phyloP scores from a whole-genome alignment of 129 eudicot genomes.

The Arctium minus region DNA sequence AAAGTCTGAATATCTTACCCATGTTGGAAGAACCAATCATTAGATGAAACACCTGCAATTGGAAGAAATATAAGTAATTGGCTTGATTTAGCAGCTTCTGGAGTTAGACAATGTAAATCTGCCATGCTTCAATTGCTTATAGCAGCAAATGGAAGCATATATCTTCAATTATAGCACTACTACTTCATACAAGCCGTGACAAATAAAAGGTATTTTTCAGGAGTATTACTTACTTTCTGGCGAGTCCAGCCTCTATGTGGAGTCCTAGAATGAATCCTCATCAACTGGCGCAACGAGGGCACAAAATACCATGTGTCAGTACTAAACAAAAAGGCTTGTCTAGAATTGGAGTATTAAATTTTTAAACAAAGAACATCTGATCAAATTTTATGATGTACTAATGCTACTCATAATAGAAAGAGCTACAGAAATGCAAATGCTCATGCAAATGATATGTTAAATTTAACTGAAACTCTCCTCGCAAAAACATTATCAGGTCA shows the following conservation, averaged over 20 bases:
- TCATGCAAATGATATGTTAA: neutral
- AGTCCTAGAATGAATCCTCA: conserved; percentile 80
- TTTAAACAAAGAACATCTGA: neutral
- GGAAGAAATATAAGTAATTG: conserved; percentile 3
- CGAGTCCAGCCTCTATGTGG: conserved; percentile 95
- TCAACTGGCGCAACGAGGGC: conserved; percentile 43
- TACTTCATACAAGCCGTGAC: neutral
- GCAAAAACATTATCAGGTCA: neutral
- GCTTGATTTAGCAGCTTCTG: neutral
- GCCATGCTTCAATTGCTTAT: neutral
- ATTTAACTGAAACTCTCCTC: neutral
- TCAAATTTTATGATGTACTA: conserved; percentile 10
- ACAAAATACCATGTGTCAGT: conserved; percentile 15
- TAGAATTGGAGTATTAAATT: neutral
- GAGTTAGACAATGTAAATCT: neutral
- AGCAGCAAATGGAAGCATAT: conserved; percentile 1
- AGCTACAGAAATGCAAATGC: neutral
- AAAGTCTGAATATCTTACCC: conserved; percentile 45
- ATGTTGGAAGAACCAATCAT: conserved; percentile 79
- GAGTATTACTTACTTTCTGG: conserved; percentile 61
- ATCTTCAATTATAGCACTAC: neutral
- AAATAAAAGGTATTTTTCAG: neutral
- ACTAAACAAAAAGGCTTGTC: neutral
- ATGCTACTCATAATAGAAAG: neutral
- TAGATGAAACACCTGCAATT: conserved; percentile 79